phyloP scores from a whole-genome alignment of 2,329 filamentous ascomycete genomes.

The Ophiobolus disseminans region DNA sequence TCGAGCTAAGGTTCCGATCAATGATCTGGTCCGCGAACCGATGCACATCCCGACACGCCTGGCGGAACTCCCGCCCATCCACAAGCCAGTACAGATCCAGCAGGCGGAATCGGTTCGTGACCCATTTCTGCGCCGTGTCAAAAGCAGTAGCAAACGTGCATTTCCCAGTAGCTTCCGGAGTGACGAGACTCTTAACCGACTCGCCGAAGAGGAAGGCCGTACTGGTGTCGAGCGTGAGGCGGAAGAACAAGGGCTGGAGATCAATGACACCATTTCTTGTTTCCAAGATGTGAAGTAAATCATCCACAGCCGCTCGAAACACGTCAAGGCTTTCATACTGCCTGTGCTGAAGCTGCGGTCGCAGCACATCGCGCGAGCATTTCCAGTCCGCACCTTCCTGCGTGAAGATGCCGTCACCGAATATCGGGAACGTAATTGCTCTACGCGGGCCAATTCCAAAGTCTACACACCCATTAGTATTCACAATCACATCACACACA shows the following conservation, averaged over 20 bases:
- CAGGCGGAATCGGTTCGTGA: conserved; percentile 47
- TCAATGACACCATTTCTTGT: conserved; percentile 57
- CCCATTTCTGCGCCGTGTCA: conserved; percentile 45
- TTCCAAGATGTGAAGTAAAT: conserved; percentile 63
- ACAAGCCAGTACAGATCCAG: conserved; percentile 55
- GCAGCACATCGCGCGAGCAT: conserved; percentile 52
- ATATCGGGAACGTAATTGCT: conserved; percentile 45
- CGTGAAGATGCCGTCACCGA: conserved; percentile 48
- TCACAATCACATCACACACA: no score
- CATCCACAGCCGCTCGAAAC: conserved; percentile 63
- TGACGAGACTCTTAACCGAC: conserved; percentile 34
- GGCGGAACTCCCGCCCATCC: conserved; percentile 38
- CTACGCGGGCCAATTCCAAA: conserved; percentile 48
- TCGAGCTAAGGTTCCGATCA: conserved; percentile 50
- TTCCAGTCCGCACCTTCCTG: conserved; percentile 34
- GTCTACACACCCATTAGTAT: conserved; percentile 31
- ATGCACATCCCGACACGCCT: conserved; percentile 34
- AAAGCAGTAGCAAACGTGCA: conserved; percentile 48
- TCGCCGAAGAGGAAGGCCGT: conserved; percentile 73
- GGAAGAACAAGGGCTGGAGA: conserved; percentile 69
- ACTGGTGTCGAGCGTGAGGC: conserved; percentile 70
- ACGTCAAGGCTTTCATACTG: conserved; percentile 59
- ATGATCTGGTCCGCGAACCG: conserved; percentile 54
- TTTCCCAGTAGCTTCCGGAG: conserved; percentile 22
- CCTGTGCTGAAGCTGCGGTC: conserved; percentile 56